Evolutionary conservation across 2,329 filamentous ascomycete genomes (phyloP).

Genomic region (Acrocalymma vagum): DNA sequence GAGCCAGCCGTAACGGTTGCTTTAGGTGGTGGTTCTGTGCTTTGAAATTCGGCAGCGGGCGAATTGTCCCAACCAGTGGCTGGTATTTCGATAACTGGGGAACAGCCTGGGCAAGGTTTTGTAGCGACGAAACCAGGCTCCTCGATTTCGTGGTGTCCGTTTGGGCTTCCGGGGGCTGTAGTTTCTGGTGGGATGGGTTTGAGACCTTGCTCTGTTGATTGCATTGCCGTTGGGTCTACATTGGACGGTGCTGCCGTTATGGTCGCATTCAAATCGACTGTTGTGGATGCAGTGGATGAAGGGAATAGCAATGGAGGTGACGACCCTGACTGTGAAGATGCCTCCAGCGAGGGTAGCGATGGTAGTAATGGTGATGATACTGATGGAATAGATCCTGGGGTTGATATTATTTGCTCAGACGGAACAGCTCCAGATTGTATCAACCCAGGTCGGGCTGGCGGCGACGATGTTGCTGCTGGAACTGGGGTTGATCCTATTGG

Average conservation of each 20-base stretch:
- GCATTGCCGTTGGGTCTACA: slow-evolving; percentile 18
- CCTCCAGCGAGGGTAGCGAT: too few relatives aligned
- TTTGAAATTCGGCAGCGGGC: slow-evolving; percentile 29
- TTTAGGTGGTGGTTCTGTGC: slow-evolving; percentile 9
- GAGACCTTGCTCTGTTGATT: slow-evolving; percentile 31
- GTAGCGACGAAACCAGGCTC: slow-evolving; percentile 39
- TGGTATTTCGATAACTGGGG: slow-evolving; percentile 35
- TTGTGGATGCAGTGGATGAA: slow-evolving; percentile 3
- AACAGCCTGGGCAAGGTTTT: slow-evolving; percentile 33
- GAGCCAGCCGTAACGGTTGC: slow-evolving; percentile 24
- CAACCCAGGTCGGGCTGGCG: background rate
- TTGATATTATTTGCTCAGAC: slow-evolving; percentile 8
- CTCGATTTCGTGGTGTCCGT: slow-evolving; percentile 41
- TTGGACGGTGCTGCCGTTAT: slow-evolving; percentile 3
- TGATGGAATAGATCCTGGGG: slow-evolving; percentile 10
- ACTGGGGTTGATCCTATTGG: slow-evolving; percentile 17
- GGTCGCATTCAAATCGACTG: slow-evolving; percentile 7
- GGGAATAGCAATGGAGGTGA: slow-evolving; percentile 2
- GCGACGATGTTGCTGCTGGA: slow-evolving; percentile 5
- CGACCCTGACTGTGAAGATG: too few relatives aligned
- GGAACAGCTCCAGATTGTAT: slow-evolving; percentile 12
- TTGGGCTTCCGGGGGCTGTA: slow-evolving; percentile 32
- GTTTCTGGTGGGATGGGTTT: slow-evolving; percentile 32
- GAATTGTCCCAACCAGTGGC: slow-evolving; percentile 31
- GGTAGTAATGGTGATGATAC: slow-evolving; percentile 5